Percentiles rank a stretch among this genome's conserved stretches.
Conservation (phyloP, 2,329 filamentous ascomycete genomes). For the Cadophora luteo-olivacea region DNA sequence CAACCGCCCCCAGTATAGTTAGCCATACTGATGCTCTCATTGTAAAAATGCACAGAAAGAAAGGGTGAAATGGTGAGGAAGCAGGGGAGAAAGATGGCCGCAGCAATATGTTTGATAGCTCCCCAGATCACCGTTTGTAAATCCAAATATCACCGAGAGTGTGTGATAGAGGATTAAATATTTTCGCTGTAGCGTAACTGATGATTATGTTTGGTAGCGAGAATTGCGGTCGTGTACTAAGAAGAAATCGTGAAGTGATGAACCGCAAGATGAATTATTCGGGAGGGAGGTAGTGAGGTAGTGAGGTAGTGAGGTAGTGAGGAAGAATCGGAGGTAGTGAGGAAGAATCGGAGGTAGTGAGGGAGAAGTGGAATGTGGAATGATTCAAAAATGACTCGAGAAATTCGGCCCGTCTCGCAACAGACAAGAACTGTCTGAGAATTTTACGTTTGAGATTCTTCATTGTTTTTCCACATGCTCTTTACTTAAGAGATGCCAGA, state of each 20-base stretch:
- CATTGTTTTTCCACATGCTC: background rate
- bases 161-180: background rate
- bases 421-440: background rate
- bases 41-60: background rate
- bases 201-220: slow-evolving; percentile 1
- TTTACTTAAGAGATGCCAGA: slow-evolving; percentile 8
- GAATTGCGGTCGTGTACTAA: slow-evolving; percentile 4
- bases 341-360: no score
- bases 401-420: background rate
- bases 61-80: slow-evolving; percentile 15
- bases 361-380: background rate
- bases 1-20: slow-evolving; percentile 12
- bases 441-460: background rate
- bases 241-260: background rate
- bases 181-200: background rate
- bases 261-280: background rate
- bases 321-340: no score
- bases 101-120: slow-evolving; percentile 11
- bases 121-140: background rate
- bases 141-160: slow-evolving; percentile 10
- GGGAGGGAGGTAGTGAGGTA: no score
- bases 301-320: no score
- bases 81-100: slow-evolving; percentile 1
- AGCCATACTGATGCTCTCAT: slow-evolving; percentile 21
- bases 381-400: slow-evolving; percentile 6